phyloP scores from a whole-genome alignment of 108 stramenopile species.

The Chaetoceros tenuissimus region DNA sequence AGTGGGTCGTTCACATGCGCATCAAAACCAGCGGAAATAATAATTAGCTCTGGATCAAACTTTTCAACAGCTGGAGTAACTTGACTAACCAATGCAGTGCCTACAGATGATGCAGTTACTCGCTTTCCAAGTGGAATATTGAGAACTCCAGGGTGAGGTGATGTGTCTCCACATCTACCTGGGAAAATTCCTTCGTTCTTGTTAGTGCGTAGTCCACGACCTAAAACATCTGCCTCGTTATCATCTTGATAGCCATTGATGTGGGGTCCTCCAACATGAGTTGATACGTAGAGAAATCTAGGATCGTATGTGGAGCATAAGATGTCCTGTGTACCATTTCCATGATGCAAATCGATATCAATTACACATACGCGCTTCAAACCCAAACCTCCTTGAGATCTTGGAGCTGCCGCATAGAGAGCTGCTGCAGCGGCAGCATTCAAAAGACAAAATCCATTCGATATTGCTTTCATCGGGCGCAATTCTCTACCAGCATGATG shows the following conservation, averaged over 20 bases:
- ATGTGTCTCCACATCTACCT: slow-evolving; percentile 75
- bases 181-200: slow-evolving; percentile 75
- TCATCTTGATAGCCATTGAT: slow-evolving; percentile 70
- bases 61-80: slow-evolving; percentile 78
- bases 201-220: slow-evolving; percentile 28
- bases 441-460: slow-evolving; percentile 95
- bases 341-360: slow-evolving; percentile 94
- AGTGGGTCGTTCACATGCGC: slow-evolving; percentile 88
- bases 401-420: slow-evolving; percentile 82
- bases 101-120: slow-evolving; percentile 64
- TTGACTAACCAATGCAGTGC: slow-evolving; percentile 62
- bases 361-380: slow-evolving; percentile 81
- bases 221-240: slow-evolving; percentile 25
- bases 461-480: slow-evolving; percentile 80
- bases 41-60: slow-evolving; percentile 90
- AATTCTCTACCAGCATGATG: slow-evolving; percentile 88
- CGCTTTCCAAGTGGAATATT: slow-evolving; percentile 76
- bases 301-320: slow-evolving; percentile 83
- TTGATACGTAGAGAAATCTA: slow-evolving; percentile 80
- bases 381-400: slow-evolving; percentile 70
- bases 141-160: slow-evolving; percentile 77
- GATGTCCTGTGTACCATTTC: slow-evolving; percentile 91
- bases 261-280: slow-evolving; percentile 77
- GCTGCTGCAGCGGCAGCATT: slow-evolving; percentile 96
- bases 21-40: slow-evolving; percentile 95